Base-by-base conservation (phyloP, 208 protist genomes). In the Leptomonas pyrrhocoris region DNA sequence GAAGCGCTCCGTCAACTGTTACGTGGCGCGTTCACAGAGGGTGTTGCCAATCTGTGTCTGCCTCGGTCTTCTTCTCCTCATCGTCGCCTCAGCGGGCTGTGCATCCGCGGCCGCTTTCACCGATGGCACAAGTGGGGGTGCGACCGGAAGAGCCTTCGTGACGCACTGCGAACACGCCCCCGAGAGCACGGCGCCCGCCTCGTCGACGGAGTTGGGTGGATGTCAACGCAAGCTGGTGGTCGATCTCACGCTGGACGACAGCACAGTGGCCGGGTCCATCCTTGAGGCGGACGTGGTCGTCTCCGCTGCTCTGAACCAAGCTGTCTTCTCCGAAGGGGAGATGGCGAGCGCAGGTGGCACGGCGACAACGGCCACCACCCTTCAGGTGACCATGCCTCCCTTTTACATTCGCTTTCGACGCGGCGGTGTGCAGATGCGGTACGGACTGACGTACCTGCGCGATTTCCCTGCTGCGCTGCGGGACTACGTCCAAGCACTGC, bases 391-490 rank as follows among this genome's bases (percentile, higher is more conserved):
- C 16, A 54, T 86, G 48, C 50, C 73, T 11, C 77, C 77, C 5
- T 68, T 92, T 30, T 59, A 23, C 27, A 8, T 92, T 45, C 50
- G 38, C 34, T 62, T 77, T n/a, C 57, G 23, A 21, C 79, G 75
- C 21, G 69, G 74, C 28, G 61, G 51, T 11, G 73, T 83, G 40
- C 73, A 79, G 46, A 59, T 79, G 64, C 70, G 66, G n/a, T 89
- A 92, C 68, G 66, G 64, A 8, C 61, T 92, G 42, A 74, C 61
- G 25, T 89, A 89, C 63, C 50, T 75, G 50, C 76, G 76, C 30
- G 68, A 81, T n/a, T 92, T 87, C 27, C 83, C 77, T 42, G 77
- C 75, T 1, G 73, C 86, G 34, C 70, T 82, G 36, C 83, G 80
- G 27, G 80, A 85, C 27, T 43, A 27, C 57, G 68, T 75, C 48